Base-by-base conservation (phyloP, 139 green algal genomes). In the Chlorella sp. region DNA sequence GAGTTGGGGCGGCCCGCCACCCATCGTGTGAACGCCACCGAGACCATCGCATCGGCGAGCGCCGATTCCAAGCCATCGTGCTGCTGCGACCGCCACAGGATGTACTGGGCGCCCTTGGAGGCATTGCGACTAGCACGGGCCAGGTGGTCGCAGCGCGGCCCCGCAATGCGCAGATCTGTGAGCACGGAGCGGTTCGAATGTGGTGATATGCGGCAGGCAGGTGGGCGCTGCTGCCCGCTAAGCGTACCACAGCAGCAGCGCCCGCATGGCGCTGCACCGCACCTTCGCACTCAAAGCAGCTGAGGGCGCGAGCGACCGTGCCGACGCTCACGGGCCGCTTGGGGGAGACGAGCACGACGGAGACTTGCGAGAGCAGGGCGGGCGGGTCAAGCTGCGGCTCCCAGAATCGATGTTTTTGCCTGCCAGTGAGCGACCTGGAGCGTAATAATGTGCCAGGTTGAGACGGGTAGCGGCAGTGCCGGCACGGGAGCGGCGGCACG, bases 261-360 rank as follows among this genome's bases (percentile, higher is more conserved):
- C 29, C 1, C 7, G n/a, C n/a, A 8, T 7, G 56, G 29, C 17
- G 38, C 56, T 31, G 56, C 81, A 85, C 9, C 83, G 64, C 17
- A 84, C 79, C 50, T 77, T 86, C 82, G 45, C 80, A 86, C 76
- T 93, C 88, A 74, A 93, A 93, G 55, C 70, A 87, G 73, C 73
- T 77, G 43, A 79, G 82, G 1, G 82, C 59, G 0, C 88, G 73
- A 0, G 82, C 85, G 12, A 93, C 85, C 4, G 85, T 84, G 38
- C 88, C 88, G 11, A 88, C 77, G 19, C 63, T 86, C 53, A 85
- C 79, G 36, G 88, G 86, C 58, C 84, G 77, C 53, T 76, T 67
- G 14, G 60, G 56, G 23, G 5, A 48, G 35, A 74, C 56, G 31
- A 79, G 63, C 63, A 87, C 68, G 0, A 83, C 58, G 38, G 27